These are phyloP conservation scores for Metschnikowia arizonensis DNA, from an alignment of 805 yeast species.

Conservation along the genomic window DNA sequence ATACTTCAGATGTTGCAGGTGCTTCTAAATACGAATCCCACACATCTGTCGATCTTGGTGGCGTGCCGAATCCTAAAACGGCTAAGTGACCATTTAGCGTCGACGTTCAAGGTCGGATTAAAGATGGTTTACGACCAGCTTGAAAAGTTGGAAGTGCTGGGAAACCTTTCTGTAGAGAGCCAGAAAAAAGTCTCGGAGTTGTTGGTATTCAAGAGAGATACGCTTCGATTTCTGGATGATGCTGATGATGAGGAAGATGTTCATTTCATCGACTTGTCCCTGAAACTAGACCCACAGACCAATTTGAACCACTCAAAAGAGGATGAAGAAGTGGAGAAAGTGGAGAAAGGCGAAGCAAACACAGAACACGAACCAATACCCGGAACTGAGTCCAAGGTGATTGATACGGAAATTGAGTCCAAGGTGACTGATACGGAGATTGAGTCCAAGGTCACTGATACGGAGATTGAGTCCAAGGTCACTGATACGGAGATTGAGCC, in stretches of 20 bases:
- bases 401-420: too few species aligned
- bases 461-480: too few species aligned
- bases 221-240: conserved; percentile 27
- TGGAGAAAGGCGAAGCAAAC: background rate
- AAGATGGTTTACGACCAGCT: conserved; percentile 56
- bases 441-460: too few species aligned
- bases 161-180: conserved; percentile 18
- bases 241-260: conserved; percentile 15
- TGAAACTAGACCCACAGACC: conserved; percentile 4
- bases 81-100: conserved; percentile 50
- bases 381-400: background rate
- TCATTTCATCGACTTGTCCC: conserved; percentile 1
- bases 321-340: background rate
- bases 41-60: conserved; percentile 55
- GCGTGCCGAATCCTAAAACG: conserved; percentile 46
- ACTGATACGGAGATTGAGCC: too few species aligned
- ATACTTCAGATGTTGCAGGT: conserved; percentile 35
- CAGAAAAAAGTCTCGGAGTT: conserved; percentile 9
- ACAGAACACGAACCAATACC: background rate
- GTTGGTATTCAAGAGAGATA: conserved; percentile 14
- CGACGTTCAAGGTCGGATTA: conserved; percentile 41
- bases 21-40: conserved; percentile 36
- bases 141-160: conserved; percentile 56
- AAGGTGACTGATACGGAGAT: too few species aligned
- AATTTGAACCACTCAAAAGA: background rate